phyloP scores from a whole-genome alignment of 371 early-diverging fungal genomes.

The Paramicrosporidium saccamoebae region DNA sequence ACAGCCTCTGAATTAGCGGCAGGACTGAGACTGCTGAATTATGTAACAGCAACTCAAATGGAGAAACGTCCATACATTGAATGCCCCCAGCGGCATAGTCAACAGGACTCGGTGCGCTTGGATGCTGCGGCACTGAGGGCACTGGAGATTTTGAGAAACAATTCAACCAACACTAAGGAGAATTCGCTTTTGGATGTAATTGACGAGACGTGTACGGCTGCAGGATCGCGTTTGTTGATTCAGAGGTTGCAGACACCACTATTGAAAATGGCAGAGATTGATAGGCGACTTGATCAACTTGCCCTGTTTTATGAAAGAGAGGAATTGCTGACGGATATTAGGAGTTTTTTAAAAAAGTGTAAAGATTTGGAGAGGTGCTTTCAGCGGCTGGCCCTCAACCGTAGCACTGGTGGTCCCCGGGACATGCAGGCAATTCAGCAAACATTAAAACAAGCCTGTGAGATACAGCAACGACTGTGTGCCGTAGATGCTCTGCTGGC shows the following conservation, averaged over 20 bases:
- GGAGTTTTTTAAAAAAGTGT: slow-evolving; percentile 10
- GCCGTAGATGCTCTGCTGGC: no score
- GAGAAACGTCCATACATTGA: slow-evolving; percentile 8
- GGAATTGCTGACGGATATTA: slow-evolving; percentile 12
- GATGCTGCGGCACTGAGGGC: slow-evolving; percentile 10
- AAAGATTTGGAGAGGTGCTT: slow-evolving; percentile 30
- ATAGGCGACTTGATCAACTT: slow-evolving; percentile 21
- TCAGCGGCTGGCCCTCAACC: slow-evolving; percentile 21
- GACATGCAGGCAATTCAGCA: slow-evolving; percentile 21
- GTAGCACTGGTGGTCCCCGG: slow-evolving; percentile 17
- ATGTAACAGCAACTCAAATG: slow-evolving; percentile 8
- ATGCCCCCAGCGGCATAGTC: slow-evolving; percentile 6
- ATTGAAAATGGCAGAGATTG: slow-evolving; percentile 14
- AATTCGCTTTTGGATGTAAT: slow-evolving; percentile 24
- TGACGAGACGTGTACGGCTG: slow-evolving; percentile 34
- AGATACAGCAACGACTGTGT: no score
- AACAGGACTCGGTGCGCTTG: slow-evolving; percentile 8
- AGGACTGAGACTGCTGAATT: slow-evolving; percentile 9
- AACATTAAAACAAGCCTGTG: no score
- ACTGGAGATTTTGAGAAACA: slow-evolving; percentile 10
- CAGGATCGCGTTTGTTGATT: slow-evolving; percentile 33
- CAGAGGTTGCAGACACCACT: slow-evolving; percentile 29
- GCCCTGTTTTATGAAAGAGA: slow-evolving; percentile 15
- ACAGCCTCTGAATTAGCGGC: no score
- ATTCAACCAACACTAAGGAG: slow-evolving; percentile 2